phyloP scores from a whole-genome alignment of 2,329 filamentous ascomycete genomes.

The Cercospora zeae-maydis region DNA sequence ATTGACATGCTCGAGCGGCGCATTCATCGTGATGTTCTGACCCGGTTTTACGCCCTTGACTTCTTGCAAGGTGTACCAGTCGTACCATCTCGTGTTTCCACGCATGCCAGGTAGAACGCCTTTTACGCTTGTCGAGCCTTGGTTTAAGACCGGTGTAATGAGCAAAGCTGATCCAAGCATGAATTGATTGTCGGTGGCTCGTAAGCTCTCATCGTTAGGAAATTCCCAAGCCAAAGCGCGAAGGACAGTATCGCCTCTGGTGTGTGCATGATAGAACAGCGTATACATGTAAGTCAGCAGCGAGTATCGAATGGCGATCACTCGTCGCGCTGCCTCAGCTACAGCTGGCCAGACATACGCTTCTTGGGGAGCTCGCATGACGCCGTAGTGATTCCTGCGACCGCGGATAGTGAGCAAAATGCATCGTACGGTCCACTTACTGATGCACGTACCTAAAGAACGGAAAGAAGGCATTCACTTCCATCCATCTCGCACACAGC shows the following conservation, averaged over 20 bases:
- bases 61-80: slow-evolving; percentile 65
- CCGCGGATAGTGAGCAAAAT: slow-evolving; percentile 22
- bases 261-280: slow-evolving; percentile 62
- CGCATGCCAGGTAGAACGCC: slow-evolving; percentile 65
- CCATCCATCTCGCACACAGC: slow-evolving; percentile 31
- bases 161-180: slow-evolving; percentile 62
- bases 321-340: slow-evolving; percentile 56
- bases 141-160: slow-evolving; percentile 62
- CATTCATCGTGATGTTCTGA: slow-evolving; percentile 28
- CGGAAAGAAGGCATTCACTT: slow-evolving; percentile 63
- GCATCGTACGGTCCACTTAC: slow-evolving; percentile 49
- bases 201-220: slow-evolving; percentile 62
- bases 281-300: slow-evolving; percentile 72
- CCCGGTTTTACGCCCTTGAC: slow-evolving; percentile 47
- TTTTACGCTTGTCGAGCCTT: slow-evolving; percentile 57
- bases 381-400: slow-evolving; percentile 10
- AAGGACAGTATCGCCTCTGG: slow-evolving; percentile 64
- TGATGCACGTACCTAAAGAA: slow-evolving; percentile 63
- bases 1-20: slow-evolving; percentile 29
- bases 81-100: slow-evolving; percentile 63
- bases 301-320: slow-evolving; percentile 66
- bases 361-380: slow-evolving; percentile 51
- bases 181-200: slow-evolving; percentile 63
- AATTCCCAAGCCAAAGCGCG: slow-evolving; percentile 70
- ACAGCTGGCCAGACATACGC: slow-evolving; percentile 65